Evolutionary conservation across 148 eudicot species (phyloP), one percentile per base, ranked within the genome.

Genomic region (Tetragonia tetragonoides): DNA sequence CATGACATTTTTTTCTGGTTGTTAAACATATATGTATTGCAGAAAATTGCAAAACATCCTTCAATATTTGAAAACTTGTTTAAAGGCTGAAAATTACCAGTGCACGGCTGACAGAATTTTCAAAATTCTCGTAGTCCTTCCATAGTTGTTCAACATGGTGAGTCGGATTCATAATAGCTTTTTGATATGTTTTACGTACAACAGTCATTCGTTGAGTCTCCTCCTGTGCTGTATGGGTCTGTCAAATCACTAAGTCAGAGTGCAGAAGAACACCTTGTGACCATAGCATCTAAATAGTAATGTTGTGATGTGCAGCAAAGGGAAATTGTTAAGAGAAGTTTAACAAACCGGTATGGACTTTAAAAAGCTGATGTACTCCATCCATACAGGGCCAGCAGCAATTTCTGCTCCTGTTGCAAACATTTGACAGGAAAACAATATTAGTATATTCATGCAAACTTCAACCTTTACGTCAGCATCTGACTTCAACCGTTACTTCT

Each of bases 71-170:
- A 24, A 60, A 40, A 57, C 20, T 40, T 40, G 21, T 77, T 70
- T 54, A 59, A 41, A 79, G 57, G 76, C 56, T 72, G 60, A 83
- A 47, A 54, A 10, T 34, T 90, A 96, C 99, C 95, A 93, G 85
- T 74, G 92, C 87, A 64, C 98, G 97, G 82, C 99, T 93, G 75
- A 93, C 98, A 73, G 98, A 88, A 84, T 93, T 96, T 85, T 96
- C 99, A 86, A 93, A 96, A 84, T 80, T 92, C 75, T 96, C 99
- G 80, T 96, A 96, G 75, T 93, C 98, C 84, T 86, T 91, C 99
- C 99, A 96, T 62, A 93, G 92, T 81, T 96, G 99, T 72, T 96
- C 99, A 67, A 92, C 85, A 80, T 91, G 93, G 79, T 93, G 97
- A 67, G 88, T 90, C 20, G 99, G 99, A 81, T 93, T 96, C 47